These are phyloP conservation scores for Apiospora aurea DNA, from an alignment of 2,329 filamentous ascomycete species.

Conservation along the genomic window DNA sequence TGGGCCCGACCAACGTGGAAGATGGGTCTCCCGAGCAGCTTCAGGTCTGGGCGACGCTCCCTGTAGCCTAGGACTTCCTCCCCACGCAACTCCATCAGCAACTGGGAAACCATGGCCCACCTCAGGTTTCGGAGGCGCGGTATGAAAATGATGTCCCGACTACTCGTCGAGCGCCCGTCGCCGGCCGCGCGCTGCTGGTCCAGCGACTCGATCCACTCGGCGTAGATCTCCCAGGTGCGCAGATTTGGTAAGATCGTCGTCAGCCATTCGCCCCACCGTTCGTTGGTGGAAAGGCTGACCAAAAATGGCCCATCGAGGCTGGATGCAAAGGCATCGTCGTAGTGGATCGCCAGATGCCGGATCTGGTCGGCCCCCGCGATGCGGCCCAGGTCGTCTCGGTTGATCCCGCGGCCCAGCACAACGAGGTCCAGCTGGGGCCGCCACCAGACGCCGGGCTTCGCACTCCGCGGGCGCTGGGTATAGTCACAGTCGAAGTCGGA, in stretches of 20 bases:
- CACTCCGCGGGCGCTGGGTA: no score
- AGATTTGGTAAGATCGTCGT: not conserved
- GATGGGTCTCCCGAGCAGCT: not conserved
- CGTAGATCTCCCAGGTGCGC: not conserved
- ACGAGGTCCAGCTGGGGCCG: not conserved
- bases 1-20: not conserved
- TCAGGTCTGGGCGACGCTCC: not conserved
- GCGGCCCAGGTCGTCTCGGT: not conserved
- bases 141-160: not conserved
- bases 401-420: not conserved
- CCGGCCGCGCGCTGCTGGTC: not conserved
- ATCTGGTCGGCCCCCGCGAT: not conserved
- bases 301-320: rapidly evolving
- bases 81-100: not conserved
- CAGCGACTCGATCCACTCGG: not conserved
- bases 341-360: not conserved
- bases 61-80: no score
- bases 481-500: not conserved
- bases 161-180: not conserved
- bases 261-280: not conserved
- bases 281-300: no score
- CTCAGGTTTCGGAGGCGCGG: not conserved
- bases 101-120: not conserved
- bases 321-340: not conserved
- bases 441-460: not conserved